Evolutionary conservation across 176 grass and related monocot species (phyloP).

Genomic region (Calamus simplicifolius): DNA sequence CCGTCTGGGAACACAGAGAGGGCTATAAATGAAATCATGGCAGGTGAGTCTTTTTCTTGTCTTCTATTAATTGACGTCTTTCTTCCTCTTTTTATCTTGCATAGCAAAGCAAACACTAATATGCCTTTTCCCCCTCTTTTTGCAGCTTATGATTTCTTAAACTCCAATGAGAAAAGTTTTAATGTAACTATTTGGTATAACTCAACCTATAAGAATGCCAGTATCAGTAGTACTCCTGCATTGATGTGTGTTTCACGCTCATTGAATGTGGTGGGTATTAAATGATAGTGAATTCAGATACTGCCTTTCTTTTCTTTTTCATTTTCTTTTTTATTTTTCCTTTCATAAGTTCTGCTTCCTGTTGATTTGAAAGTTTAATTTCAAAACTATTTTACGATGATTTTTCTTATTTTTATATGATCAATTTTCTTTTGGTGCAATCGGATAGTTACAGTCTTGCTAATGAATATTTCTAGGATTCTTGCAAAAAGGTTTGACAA

Average conservation of each 20-base stretch:
- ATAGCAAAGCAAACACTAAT: not conserved
- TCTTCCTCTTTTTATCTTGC: not conserved
- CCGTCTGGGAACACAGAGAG: slow-evolving; percentile 26
- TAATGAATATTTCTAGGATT: too few species aligned
- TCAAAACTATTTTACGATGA: too few species aligned
- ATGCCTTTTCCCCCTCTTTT: not conserved
- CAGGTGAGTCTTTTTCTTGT: slow-evolving; percentile 20
- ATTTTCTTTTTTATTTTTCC: too few species aligned
- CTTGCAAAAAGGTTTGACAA: too few species aligned
- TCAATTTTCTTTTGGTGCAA: too few species aligned
- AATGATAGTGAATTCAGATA: too few species aligned
- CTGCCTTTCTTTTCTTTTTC: too few species aligned
- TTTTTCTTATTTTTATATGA: too few species aligned
- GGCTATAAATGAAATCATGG: slow-evolving; percentile 36
- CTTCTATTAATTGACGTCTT: not conserved
- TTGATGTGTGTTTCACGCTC: slow-evolving; percentile 56
- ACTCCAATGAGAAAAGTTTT: slow-evolving; percentile 27
- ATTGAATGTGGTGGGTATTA: slow-evolving; percentile 39
- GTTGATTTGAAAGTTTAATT: too few species aligned
- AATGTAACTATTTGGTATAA: slow-evolving; percentile 45
- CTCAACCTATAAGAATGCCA: slow-evolving; percentile 36
- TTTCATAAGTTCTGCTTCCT: too few species aligned
- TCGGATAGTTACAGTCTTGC: too few species aligned
- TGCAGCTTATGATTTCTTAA: slow-evolving; percentile 60
- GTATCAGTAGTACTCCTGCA: slow-evolving; percentile 28